Percentiles rank a stretch among this genome's conserved stretches.
These are phyloP conservation scores for Teunomyces aglyptinius DNA, from an alignment of 805 yeast genomes.

Conservation along the genomic window DNA sequence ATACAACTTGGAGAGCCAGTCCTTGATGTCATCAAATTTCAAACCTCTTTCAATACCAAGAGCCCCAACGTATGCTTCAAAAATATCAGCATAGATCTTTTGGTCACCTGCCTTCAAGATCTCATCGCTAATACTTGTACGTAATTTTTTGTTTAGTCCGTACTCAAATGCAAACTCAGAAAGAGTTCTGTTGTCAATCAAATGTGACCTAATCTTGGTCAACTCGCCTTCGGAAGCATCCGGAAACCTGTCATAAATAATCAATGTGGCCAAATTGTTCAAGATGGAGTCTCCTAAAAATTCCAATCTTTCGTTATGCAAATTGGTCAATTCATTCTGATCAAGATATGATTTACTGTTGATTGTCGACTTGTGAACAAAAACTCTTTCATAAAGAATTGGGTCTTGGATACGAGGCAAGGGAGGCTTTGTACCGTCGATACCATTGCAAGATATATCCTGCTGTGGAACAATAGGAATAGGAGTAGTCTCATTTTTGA, in stretches of 20 bases:
- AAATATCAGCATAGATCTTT: conserved; percentile 82
- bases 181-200: conserved; percentile 72
- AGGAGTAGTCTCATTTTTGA: conserved; percentile 6
- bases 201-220: conserved; percentile 62
- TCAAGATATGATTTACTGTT: conserved; percentile 56
- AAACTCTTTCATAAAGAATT: conserved; percentile 64
- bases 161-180: conserved; percentile 69
- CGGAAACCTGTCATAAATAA: conserved; percentile 67
- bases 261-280: conserved; percentile 65
- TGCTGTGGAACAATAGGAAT: conserved; percentile 1
- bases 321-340: conserved; percentile 53
- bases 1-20: conserved; percentile 57
- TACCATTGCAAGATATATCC: conserved; percentile 9
- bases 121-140: conserved; percentile 47
- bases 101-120: conserved; percentile 51
- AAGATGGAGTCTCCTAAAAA: conserved; percentile 87
- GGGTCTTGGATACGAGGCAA: conserved; percentile 66
- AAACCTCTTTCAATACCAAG: conserved; percentile 55
- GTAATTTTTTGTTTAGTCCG: conserved; percentile 58
- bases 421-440: conserved; percentile 43
- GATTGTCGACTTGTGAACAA: conserved; percentile 74
- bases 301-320: conserved; percentile 85
- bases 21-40: conserved; percentile 47
- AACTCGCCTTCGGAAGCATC: conserved; percentile 76
- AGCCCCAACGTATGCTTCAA: conserved; percentile 94